Base-by-base conservation (phyloP, 2,329 filamentous ascomycete species). In the Amauroascus niger region DNA sequence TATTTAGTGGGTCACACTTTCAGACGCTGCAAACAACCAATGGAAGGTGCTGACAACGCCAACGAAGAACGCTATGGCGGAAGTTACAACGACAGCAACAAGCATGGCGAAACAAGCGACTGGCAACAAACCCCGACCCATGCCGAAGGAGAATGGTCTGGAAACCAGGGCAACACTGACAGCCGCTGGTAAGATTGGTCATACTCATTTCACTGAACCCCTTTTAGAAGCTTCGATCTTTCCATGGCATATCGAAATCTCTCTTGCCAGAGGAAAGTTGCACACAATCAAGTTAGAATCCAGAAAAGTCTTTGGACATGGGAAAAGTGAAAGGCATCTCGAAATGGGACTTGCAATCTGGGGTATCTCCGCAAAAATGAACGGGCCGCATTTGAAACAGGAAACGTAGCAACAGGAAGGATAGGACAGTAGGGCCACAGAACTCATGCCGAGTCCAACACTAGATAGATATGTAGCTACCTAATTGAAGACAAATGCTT, bases 1-100 rank as follows among this genome's bases (percentile, higher is more conserved):
- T 44, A n/a, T 43, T 13, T 48, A 74, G 71, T 72, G 66, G 71
- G 71, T n/a, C 71, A 74, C 49, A 73, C 70, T 14, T 49, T 67
- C 45, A 65, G 59, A 35, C 69, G 70, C 55, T 74, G 71, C 65
- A 58, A 62, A 11, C 60, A 65, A 52, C 63, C 65, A 11, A 50
- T 55, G 3, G 54, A 59, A 48, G 56, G 20, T n/a, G 47, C 33
- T 18, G 30, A 49, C 18, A 20, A 55, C n/a, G 54, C 55, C 13
- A 51, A 56, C 40, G 46, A 20, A 9, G 49, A 40, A n/a, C 55
- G 49, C 16, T 54, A 53, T 40, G 55, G 48, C 7, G 56, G 46
- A 24, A 52, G 41, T 28, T 58, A 48, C 43, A 49, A 28, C 53
- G 55, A 56, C 46, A 60, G 61, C 47, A 57, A 51, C 51, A 61